phyloP scores from a whole-genome alignment of 2,329 filamentous ascomycete species.

The Aspergillus japonicus region DNA sequence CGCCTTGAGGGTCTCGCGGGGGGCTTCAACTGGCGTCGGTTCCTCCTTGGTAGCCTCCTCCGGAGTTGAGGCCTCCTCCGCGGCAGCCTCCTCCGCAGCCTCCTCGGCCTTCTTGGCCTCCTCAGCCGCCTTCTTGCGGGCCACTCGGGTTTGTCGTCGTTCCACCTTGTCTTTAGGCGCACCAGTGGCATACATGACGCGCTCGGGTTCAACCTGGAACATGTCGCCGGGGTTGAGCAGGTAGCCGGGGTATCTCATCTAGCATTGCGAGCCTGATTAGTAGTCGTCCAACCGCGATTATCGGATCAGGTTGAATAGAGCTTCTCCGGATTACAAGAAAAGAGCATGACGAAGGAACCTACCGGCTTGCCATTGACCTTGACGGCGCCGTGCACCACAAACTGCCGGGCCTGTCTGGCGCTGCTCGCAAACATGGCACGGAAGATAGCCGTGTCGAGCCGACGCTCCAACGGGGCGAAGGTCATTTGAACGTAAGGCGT shows the following conservation, averaged over 20 bases:
- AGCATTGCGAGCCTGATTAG: constrained; percentile 13
- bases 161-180: constrained; percentile 58
- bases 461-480: constrained; percentile 84
- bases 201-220: constrained; percentile 90
- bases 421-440: constrained; percentile 92
- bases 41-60: constrained; percentile 19
- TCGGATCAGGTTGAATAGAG: neutral
- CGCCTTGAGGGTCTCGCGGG: constrained; percentile 51
- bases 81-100: constrained; percentile 24
- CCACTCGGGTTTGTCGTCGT: constrained; percentile 38
- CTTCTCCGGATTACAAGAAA: too few species aligned
- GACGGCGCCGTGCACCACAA: constrained; percentile 88
- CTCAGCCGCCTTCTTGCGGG: constrained; percentile 24
- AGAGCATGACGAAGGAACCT: constrained; percentile 12
- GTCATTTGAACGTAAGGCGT: constrained; percentile 94
- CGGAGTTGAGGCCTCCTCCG: constrained; percentile 20
- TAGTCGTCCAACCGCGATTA: neutral
- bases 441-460: constrained; percentile 93
- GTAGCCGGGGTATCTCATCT: constrained; percentile 93
- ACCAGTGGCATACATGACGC: constrained; percentile 85
- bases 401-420: constrained; percentile 86
- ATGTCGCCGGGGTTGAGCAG: constrained; percentile 95
- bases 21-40: constrained; percentile 37
- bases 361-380: constrained; percentile 97
- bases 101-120: constrained; percentile 21